Conservation (phyloP, 208 protist genomes). For the Leptomonas pyrrhocoris region DNA sequence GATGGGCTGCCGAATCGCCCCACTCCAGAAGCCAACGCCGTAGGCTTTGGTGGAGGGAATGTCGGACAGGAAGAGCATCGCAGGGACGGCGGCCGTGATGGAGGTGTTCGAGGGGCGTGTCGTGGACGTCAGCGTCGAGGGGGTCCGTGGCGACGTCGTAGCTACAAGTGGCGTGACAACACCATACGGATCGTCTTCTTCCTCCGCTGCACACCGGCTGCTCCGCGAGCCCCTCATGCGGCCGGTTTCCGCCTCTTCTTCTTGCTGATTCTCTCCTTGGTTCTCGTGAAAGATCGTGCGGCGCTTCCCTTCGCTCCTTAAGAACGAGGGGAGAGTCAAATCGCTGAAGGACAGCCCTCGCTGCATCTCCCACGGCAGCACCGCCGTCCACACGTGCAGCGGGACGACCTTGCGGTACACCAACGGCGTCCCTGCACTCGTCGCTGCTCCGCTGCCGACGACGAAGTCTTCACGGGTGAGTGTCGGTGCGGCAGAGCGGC, state of each 20-base stretch:
- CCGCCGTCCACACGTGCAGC: conserved; percentile 74
- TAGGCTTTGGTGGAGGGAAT: conserved; percentile 23
- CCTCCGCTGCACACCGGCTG: conserved; percentile 3
- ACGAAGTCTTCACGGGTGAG: too few relatives aligned
- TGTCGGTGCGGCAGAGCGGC: background rate
- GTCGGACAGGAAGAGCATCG: conserved; percentile 56
- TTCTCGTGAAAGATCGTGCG: too few relatives aligned
- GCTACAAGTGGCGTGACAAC: conserved; percentile 40
- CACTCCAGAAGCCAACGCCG: conserved; percentile 82
- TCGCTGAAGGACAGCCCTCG: conserved; percentile 74
- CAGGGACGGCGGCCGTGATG: conserved; percentile 3
- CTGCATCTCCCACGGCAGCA: conserved; percentile 89
- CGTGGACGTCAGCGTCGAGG: background rate
- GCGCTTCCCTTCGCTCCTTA: background rate
- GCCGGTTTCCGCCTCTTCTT: background rate
- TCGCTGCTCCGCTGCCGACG: background rate
- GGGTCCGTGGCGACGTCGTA: background rate
- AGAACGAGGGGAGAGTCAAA: conserved; percentile 31
- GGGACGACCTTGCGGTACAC: conserved; percentile 50
- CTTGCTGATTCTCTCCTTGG: background rate
- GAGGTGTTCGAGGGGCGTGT: background rate
- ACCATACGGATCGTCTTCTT: conserved; percentile 62
- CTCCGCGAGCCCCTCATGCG: too few relatives aligned
- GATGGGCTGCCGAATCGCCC: conserved; percentile 75
- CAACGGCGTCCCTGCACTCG: background rate